Percentiles rank a stretch among this genome's conserved stretches.
These are phyloP conservation scores for Lactarius sanguifluus DNA, from an alignment of 768 basidiomycete species.

Conservation along the genomic window DNA sequence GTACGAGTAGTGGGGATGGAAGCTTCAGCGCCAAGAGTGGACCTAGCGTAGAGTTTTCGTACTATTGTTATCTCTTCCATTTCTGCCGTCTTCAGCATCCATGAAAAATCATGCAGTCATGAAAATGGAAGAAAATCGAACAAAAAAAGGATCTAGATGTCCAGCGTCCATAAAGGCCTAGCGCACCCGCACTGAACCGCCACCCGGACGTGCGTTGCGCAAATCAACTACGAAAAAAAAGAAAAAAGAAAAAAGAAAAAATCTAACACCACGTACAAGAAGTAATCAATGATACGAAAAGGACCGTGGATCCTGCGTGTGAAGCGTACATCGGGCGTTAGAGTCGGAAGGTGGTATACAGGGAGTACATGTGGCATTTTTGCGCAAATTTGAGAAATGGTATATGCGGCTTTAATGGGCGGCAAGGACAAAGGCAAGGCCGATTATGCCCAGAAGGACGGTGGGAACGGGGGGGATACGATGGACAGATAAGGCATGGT, in stretches of 20 bases:
- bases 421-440: conserved; percentile 1
- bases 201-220: conserved; percentile 5
- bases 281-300: not conserved
- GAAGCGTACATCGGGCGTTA: not conserved
- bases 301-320: not conserved
- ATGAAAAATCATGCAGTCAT: too few relatives aligned
- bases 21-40: too few relatives aligned
- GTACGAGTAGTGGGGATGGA: too few relatives aligned
- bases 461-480: not conserved
- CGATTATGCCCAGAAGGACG: conserved; percentile 16
- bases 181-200: not conserved
- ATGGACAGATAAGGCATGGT: not conserved
- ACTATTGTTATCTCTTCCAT: too few relatives aligned
- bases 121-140: not conserved
- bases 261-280: not conserved
- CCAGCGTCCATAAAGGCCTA: not conserved
- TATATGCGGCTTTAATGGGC: conserved; percentile 7
- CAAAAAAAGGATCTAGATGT: not conserved
- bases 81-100: too few relatives aligned
- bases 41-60: too few relatives aligned
- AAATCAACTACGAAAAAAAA: not conserved
- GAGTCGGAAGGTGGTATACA: conserved; percentile 13
- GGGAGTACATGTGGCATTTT: conserved; percentile 4
- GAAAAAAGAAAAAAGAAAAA: not conserved
- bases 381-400: not conserved